Evolutionary conservation across 352 stramenopile species (phyloP).

Genomic region (Thalassiosira hispida): DNA sequence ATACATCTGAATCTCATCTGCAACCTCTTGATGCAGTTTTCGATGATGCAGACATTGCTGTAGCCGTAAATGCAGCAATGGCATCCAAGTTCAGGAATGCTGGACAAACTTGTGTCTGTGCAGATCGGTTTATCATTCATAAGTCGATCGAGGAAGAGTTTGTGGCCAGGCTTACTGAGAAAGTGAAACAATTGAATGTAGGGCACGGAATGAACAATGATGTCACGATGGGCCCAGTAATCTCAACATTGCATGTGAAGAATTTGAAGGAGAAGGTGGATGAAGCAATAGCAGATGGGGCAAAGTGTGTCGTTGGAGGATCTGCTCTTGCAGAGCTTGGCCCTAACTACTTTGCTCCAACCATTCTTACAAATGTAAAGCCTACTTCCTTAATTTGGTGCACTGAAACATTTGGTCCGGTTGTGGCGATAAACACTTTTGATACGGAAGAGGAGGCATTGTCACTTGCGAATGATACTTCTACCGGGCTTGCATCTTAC

Average conservation of each 20-base stretch:
- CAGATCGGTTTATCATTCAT: constrained; percentile 94
- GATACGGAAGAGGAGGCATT: constrained; percentile 94
- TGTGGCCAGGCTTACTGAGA: constrained; percentile 71
- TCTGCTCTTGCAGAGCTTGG: constrained; percentile 75
- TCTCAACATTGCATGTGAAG: constrained; percentile 89
- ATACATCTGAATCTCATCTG: neutral
- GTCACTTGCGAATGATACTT: constrained; percentile 91
- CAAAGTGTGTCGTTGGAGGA: constrained; percentile 87
- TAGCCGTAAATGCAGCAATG: constrained; percentile 83
- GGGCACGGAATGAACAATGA: constrained; percentile 86
- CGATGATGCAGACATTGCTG: constrained; percentile 87
- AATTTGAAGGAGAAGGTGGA: constrained; percentile 85
- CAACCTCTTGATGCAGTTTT: constrained; percentile 71
- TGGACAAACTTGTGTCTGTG: constrained; percentile 86
- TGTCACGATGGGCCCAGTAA: constrained; percentile 92
- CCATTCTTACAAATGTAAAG: constrained; percentile 88
- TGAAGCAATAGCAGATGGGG: constrained; percentile 91
- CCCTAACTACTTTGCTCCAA: constrained; percentile 90
- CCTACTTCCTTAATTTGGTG: constrained; percentile 89
- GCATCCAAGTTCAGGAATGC: constrained; percentile 88
- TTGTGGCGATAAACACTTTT: constrained; percentile 94
- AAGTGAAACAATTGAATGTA: constrained; percentile 85
- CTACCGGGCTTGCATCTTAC: constrained; percentile 91
- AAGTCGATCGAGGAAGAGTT: constrained; percentile 93
- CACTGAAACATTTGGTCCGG: constrained; percentile 96